Conservation (phyloP, 2,329 filamentous ascomycete species). For the Dactylella cylindrospora region DNA sequence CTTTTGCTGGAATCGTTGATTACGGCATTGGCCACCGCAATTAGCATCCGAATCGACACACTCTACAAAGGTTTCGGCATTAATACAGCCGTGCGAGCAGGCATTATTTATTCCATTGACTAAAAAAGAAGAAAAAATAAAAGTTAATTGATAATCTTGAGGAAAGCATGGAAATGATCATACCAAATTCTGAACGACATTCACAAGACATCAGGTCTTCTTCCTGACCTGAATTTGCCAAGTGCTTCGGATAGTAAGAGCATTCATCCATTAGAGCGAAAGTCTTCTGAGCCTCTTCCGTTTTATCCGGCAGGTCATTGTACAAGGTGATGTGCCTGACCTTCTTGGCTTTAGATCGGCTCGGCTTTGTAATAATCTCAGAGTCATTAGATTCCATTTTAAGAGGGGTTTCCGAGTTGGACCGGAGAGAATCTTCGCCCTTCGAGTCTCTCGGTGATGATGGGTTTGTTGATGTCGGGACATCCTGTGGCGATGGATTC, state of each 20-base stretch:
- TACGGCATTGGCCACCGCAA: conserved; percentile 84
- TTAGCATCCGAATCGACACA: conserved; percentile 80
- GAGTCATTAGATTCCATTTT: conserved; percentile 19
- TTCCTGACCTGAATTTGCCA: conserved; percentile 88
- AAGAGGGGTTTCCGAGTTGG: conserved; percentile 15
- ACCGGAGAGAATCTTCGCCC: conserved; percentile 9
- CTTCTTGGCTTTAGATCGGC: conserved; percentile 24
- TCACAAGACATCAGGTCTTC: conserved; percentile 77
- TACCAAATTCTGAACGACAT: conserved; percentile 92
- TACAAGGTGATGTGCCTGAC: conserved; percentile 58
- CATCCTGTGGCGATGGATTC: conserved; percentile 21
- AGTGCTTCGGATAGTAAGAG: conserved; percentile 84
- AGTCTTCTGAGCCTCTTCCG: conserved; percentile 69
- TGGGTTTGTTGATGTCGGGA: conserved; percentile 28
- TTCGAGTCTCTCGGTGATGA: conserved; percentile 37
- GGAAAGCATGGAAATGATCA: conserved; percentile 53
- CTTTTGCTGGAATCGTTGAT: conserved; percentile 88
- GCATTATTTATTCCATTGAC: conserved; percentile 71
- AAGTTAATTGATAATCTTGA: conserved; percentile 20
- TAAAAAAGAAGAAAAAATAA: conserved; percentile 50
- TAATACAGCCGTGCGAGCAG: conserved; percentile 97
- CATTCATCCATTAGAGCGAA: conserved; percentile 84
- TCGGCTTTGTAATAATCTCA: conserved; percentile 13
- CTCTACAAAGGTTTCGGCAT: conserved; percentile 96
- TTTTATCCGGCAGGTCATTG: conserved; percentile 73